These are phyloP conservation scores for Lotus japonicus DNA, from an alignment of 306 rosid genomes.

Conservation along the genomic window DNA sequence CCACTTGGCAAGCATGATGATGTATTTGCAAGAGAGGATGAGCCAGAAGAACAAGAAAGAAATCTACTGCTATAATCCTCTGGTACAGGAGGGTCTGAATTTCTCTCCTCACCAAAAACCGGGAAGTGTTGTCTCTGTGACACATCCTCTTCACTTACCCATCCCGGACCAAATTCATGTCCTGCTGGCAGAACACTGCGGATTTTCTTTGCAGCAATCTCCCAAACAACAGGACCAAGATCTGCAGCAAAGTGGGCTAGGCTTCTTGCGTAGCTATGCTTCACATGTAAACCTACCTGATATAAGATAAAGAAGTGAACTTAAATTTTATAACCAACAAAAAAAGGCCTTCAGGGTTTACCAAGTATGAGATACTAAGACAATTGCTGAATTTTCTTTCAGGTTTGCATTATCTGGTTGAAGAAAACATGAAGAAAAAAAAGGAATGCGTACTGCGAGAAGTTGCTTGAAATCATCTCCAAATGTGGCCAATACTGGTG, in stretches of 20 bases:
- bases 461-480: slow-evolving; percentile 67
- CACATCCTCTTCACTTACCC: slow-evolving; percentile 46
- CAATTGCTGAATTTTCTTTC: not conserved
- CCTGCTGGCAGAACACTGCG: slow-evolving; percentile 55
- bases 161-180: slow-evolving; percentile 57
- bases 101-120: slow-evolving; percentile 31
- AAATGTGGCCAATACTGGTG: slow-evolving; percentile 35
- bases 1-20: slow-evolving; percentile 33
- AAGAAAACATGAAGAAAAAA: not conserved
- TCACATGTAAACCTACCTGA: slow-evolving; percentile 66
- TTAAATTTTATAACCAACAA: not conserved
- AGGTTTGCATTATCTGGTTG: not conserved
- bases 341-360: not conserved
- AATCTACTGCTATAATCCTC: slow-evolving; percentile 34
- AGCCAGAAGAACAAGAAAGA: slow-evolving; percentile 33
- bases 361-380: not conserved
- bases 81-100: slow-evolving; percentile 20
- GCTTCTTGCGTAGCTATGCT: slow-evolving; percentile 80
- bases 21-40: slow-evolving; percentile 31
- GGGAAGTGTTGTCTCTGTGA: slow-evolving; percentile 28
- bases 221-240: slow-evolving; percentile 87
- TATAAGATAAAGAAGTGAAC: slow-evolving; percentile 7
- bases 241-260: slow-evolving; percentile 71
- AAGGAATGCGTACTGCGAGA: slow-evolving; percentile 44
- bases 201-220: slow-evolving; percentile 70